Evolutionary conservation across 345 rosid genomes (phyloP).

Genomic region (Citrus inodora): DNA sequence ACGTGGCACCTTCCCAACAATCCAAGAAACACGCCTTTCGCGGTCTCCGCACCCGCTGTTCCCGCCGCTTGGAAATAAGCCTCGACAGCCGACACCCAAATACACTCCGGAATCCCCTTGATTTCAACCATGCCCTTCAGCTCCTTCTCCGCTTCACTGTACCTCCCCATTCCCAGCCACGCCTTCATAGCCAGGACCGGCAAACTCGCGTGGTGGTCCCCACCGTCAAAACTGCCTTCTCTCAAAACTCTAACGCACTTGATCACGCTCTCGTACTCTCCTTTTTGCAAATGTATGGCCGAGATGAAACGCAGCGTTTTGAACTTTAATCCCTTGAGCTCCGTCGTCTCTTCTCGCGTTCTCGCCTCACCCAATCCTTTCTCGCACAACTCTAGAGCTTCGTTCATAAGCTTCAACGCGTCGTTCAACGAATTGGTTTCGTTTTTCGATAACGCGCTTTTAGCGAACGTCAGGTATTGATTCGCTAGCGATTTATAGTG

Average conservation of each 20-base stretch:
- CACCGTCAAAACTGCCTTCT: constrained; percentile 45
- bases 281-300: constrained; percentile 83
- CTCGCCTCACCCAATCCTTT: constrained; percentile 58
- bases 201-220: constrained; percentile 74
- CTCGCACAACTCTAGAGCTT: constrained; percentile 76
- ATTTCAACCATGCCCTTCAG: constrained; percentile 76
- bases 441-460: constrained; percentile 44
- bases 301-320: constrained; percentile 85
- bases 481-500: constrained; percentile 64
- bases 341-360: constrained; percentile 52
- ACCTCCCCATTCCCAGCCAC: constrained; percentile 81
- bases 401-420: constrained; percentile 80
- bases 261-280: constrained; percentile 81
- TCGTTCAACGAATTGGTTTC: constrained; percentile 43
- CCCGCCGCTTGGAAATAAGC: constrained; percentile 84
- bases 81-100: constrained; percentile 95
- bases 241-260: constrained; percentile 87
- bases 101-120: constrained; percentile 83
- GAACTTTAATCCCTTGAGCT: constrained; percentile 50
- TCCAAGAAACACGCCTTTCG: constrained; percentile 82
- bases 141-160: constrained; percentile 86
- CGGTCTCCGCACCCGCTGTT: constrained; percentile 88
- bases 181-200: constrained; percentile 99
- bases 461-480: constrained; percentile 68
- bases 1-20: constrained; percentile 81